Conservation (phyloP, 371 early-diverging fungal genomes). For the Capillidium rhysosporum region DNA sequence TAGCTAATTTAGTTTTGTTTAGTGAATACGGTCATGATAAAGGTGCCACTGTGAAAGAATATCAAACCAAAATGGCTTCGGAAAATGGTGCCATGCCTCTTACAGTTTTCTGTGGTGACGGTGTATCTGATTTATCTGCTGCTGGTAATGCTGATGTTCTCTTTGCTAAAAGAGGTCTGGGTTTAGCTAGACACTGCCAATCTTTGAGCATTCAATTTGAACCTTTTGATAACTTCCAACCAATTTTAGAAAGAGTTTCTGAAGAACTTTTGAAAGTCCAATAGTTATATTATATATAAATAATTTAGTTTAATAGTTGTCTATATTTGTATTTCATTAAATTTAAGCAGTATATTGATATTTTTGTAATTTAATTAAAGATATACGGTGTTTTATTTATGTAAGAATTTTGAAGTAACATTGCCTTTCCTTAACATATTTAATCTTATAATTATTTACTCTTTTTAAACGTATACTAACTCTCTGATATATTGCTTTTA, state of each 20-base stretch:
- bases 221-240: constrained; percentile 15
- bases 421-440: no score
- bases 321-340: no score
- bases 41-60: background rate
- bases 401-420: no score
- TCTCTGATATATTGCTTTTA: no score
- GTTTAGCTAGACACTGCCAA: constrained; percentile 29
- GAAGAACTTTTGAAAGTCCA: constrained; percentile 9
- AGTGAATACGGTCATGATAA: constrained; percentile 9
- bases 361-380: no score
- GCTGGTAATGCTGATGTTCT: constrained; percentile 34
- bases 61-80: background rate
- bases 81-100: constrained; percentile 12
- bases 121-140: constrained; percentile 35
- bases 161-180: constrained; percentile 31
- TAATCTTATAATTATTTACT: no score
- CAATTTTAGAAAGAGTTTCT: constrained; percentile 10
- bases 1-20: background rate
- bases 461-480: no score
- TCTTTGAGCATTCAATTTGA: constrained; percentile 12
- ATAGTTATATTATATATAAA: no score
- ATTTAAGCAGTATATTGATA: no score
- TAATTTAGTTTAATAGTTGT: no score
- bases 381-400: no score
- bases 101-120: constrained; percentile 36